Evolutionary conservation across 202 grass and related monocot genomes (phyloP), one percentile per base, ranked within the genome.

Genomic region (Zizania palustris): DNA sequence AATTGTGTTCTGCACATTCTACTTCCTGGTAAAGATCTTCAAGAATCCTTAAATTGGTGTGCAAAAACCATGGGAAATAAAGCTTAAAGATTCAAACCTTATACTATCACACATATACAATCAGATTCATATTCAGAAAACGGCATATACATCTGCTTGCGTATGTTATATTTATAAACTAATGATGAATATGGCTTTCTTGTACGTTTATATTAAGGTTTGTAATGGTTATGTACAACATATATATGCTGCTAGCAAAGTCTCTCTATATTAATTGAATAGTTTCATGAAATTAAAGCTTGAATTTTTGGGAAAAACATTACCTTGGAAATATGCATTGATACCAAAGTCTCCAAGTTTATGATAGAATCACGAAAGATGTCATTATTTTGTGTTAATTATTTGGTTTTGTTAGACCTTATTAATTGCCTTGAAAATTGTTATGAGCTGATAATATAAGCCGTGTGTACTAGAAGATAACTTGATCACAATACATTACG

Each of bases 1-100:
- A 28, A 8, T 97, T 34, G 80, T 90, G 6, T 97, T 97, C 66
- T 93, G 73, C 49, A 6, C 75, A 13, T 36, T 97, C 51, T 97
- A 97, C 81, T 86, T 92, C 69, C 14, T 92, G 77, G 94, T 97
- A 92, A 59, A 67, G 5, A 14, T 53, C 3, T 10, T 2, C 39
- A 85, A n/a, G 21, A 43, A 3, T 11, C 13, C 7, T 50, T 5
- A 55, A 28, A 39, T 18, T 6, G 33, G 13, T 15, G 62, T 72
- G 33, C 9, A 59, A 9, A 45, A 6, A 8, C 1, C 9, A 11
- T 46, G 0, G 7, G 7, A 0, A 66, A 35, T 13, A 61, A 35
- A 71, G n/a, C 57, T 1, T 6, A 71, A 44, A 34, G 3, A 10
- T 11, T 58, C 5, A 67, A 70, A 34, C 22, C 22, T 37, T n/a